Evolutionary conservation across 2,329 filamentous ascomycete species (phyloP).

Genomic region (Stachybotrys chartarum): DNA sequence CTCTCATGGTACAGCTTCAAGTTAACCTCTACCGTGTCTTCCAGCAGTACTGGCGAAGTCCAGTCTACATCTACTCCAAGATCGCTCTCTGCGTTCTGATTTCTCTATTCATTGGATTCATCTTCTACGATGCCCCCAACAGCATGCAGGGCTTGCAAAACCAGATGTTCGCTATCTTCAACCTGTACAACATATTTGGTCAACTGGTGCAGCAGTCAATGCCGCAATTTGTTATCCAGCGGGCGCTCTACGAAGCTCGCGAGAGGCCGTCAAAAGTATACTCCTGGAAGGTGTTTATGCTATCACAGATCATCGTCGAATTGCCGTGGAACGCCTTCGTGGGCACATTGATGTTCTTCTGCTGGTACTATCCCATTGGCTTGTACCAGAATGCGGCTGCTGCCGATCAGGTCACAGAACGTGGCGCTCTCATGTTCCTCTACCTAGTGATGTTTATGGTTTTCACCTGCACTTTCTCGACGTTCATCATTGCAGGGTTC

Average conservation of each 20-base stretch:
- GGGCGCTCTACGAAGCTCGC: constrained; percentile 75
- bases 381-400: constrained; percentile 62
- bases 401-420: constrained; percentile 55
- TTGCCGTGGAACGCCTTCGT: constrained; percentile 77
- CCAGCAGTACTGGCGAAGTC: constrained; percentile 30
- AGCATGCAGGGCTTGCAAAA: constrained; percentile 63
- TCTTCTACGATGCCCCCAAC: constrained; percentile 50
- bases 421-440: constrained; percentile 73
- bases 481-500: constrained; percentile 64
- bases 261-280: constrained; percentile 82
- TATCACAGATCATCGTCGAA: constrained; percentile 77
- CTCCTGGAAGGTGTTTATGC: constrained; percentile 78
- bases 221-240: constrained; percentile 79
- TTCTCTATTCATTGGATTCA: constrained; percentile 46
- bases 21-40: constrained; percentile 27
- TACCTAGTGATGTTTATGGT: constrained; percentile 69
- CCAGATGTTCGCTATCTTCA: constrained; percentile 73
- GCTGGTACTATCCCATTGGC: constrained; percentile 82
- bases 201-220: constrained; percentile 74
- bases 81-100: constrained; percentile 16
- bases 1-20: constrained; percentile 19
- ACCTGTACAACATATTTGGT: constrained; percentile 75
- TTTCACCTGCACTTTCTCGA: constrained; percentile 75
- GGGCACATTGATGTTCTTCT: constrained; percentile 69
- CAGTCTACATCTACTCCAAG: constrained; percentile 57